Evolutionary conservation across 1,284 basidiomycete genomes (phyloP).

Genomic region (Tranzscheliella williamsii): DNA sequence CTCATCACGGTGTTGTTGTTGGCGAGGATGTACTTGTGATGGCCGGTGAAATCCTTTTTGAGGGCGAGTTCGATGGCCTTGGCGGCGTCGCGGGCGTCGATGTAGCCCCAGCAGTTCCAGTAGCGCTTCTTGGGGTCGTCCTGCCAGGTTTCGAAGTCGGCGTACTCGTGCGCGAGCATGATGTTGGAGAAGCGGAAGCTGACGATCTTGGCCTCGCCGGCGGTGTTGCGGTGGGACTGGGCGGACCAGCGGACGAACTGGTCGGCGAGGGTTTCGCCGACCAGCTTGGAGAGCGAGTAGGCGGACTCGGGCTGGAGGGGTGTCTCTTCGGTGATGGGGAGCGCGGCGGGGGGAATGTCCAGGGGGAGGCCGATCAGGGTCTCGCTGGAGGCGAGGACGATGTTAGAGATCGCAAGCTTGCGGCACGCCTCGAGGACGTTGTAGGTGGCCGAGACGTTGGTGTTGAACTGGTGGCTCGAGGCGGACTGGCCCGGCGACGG

Average conservation of each 20-base stretch:
- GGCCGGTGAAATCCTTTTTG: conserved; percentile 52
- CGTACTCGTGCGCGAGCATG: conserved; percentile 61
- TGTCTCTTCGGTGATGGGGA: conserved; percentile 61
- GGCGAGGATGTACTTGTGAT: conserved; percentile 62
- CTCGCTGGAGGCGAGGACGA: conserved; percentile 61
- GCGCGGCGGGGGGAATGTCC: conserved; percentile 51
- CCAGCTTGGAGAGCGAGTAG: conserved; percentile 61
- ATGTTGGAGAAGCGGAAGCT: conserved; percentile 62
- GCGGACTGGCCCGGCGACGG: conserved; percentile 59
- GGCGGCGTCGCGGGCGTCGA: conserved; percentile 62
- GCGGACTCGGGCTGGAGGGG: conserved; percentile 59
- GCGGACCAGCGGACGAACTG: conserved; percentile 62
- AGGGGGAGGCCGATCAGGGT: conserved; percentile 62
- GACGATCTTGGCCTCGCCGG: conserved; percentile 57
- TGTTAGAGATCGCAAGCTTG: conserved; percentile 59
- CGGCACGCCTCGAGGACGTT: conserved; percentile 62
- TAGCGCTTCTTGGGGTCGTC: conserved; percentile 47
- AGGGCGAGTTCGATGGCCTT: conserved; percentile 61
- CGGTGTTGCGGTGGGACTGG: conserved; percentile 8
- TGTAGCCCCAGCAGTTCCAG: conserved; percentile 44
- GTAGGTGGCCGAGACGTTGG: conserved; percentile 61
- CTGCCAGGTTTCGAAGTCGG: conserved; percentile 61
- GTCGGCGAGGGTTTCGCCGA: conserved; percentile 62
- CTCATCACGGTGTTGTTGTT: conserved; percentile 62
- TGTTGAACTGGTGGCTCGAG: conserved; percentile 60